Evolutionary conservation across 768 basidiomycete species (phyloP), one percentile per base, ranked within the genome.

Genomic region (Kockovaella imperatae): DNA sequence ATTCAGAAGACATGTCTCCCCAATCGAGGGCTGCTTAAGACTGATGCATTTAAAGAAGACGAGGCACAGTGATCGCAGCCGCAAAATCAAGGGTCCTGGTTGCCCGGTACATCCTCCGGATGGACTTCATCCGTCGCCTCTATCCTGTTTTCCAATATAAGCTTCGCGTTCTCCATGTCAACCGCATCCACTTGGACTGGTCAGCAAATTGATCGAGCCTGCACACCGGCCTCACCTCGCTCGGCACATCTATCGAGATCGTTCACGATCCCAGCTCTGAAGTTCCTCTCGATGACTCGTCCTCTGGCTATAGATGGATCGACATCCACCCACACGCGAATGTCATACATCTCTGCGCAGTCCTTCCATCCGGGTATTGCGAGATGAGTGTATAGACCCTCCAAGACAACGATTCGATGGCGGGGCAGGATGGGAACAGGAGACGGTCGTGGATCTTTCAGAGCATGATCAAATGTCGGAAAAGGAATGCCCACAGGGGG

Each of bases 321-420:
- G 10, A 83, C 73, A 10, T 80, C 73, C 24, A 95, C 70, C 72
- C 80, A 83, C 78, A 86, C 85, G 8, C 86, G 75, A 60, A 89
- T 84, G 62, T 93, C 85, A 50, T 91, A 74, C 45, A 79, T 60
- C 15, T 72, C 63, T 0, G 80, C 78, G 1, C 82, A 86, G 13
- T 77, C 75, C 1, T 62, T 68, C 91, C 91, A 95, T 0, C 84
- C 83, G 0, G 78, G 73, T 20, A 81, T 71, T n/a, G 79, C 75
- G 24, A 95, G 77, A 58, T 87, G 80, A 2, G 81, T 77, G 68
- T 96, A 95, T n/a, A 95, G 72, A 0, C 91, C 90, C 71, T 96
- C 91, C 53, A 96, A 79, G 50, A 96, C 67, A 35, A 95, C 77
- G 45, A 96, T 78, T 11, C 85, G 80, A 59, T 91, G 83, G 26